Evolutionary conservation across 805 yeast genomes (phyloP).

Genomic region (Trichomonascus vanleenenianus): DNA sequence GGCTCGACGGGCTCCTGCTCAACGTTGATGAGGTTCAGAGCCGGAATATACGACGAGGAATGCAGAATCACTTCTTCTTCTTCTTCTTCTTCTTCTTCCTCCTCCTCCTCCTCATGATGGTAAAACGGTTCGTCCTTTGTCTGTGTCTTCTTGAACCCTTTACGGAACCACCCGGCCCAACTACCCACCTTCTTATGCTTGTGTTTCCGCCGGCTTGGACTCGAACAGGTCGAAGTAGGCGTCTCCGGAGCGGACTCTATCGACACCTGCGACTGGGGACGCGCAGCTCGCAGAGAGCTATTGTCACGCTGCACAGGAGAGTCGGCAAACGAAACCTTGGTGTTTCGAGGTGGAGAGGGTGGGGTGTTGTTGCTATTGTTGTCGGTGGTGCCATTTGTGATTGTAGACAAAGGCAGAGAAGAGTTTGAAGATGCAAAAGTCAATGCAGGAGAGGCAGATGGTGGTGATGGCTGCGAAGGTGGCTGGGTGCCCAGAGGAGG

Average conservation of each 20-base stretch:
- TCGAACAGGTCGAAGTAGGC: conserved; percentile 10
- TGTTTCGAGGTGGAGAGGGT: conserved; percentile 4
- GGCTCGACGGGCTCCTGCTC: conserved; percentile 42
- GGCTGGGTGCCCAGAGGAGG: background rate
- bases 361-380: background rate
- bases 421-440: conserved; percentile 14
- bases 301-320: background rate
- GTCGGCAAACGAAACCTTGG: conserved; percentile 10
- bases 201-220: background rate
- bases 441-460: conserved; percentile 12
- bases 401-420: conserved; percentile 11
- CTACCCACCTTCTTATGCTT: conserved; percentile 32
- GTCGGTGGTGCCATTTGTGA: conserved; percentile 8
- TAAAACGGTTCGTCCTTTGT: background rate
- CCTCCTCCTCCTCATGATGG: background rate
- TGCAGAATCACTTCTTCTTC: conserved; percentile 1
- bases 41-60: conserved; percentile 6
- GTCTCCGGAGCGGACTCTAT: background rate
- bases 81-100: conserved; percentile 7
- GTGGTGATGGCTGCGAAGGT: conserved; percentile 7
- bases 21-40: conserved; percentile 1
- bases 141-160: background rate
- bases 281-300: background rate
- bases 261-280: background rate
- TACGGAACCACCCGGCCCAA: conserved; percentile 31